These are phyloP conservation scores for Eucalyptus dawsonii DNA, from an alignment of 345 rosid genomes.

Conservation along the genomic window DNA sequence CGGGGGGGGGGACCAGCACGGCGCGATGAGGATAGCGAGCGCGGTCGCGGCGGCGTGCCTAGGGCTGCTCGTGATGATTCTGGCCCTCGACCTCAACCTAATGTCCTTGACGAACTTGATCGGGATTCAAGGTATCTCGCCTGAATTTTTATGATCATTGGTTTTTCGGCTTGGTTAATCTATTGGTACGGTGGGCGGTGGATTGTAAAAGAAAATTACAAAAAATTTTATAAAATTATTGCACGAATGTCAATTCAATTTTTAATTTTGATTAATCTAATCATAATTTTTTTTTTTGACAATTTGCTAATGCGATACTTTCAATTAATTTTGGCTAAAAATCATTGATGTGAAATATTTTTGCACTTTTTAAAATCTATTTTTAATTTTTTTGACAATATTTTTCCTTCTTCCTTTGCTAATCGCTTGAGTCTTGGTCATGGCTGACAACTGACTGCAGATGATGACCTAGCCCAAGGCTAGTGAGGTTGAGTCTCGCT, in stretches of 20 bases:
- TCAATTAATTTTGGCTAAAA: rapidly evolving
- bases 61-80: neutral
- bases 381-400: no score
- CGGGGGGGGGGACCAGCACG: neutral
- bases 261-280: rapidly evolving
- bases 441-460: rapidly evolving
- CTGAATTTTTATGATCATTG: neutral
- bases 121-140: neutral
- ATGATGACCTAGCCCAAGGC: neutral
- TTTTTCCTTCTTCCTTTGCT: no score
- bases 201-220: neutral
- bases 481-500: neutral
- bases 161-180: neutral
- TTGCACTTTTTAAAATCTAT: rapidly evolving
- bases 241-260: rapidly evolving
- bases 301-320: no score
- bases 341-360: neutral
- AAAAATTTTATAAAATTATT: rapidly evolving
- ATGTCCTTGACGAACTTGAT: neutral
- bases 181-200: neutral
- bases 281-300: rapidly evolving
- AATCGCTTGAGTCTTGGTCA: no score
- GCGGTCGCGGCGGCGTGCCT: neutral
- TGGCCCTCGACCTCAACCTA: neutral
- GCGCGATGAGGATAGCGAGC: neutral